phyloP scores from a whole-genome alignment of 371 early-diverging fungal species.

The Lichtheimia ornata region DNA sequence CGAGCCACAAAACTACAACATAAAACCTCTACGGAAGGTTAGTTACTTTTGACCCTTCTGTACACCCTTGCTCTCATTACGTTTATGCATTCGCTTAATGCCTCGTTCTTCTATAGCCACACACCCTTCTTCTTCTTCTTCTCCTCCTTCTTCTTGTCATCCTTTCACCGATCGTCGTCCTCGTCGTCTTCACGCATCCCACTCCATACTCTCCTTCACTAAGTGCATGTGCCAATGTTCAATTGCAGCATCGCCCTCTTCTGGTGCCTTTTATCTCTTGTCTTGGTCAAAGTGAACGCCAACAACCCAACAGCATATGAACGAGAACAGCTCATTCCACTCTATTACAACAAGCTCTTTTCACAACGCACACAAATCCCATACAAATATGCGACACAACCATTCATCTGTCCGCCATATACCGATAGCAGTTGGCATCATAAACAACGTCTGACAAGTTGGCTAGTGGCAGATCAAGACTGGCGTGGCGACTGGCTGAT shows the following conservation, averaged over 20 bases:
- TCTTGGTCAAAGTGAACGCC: not conserved
- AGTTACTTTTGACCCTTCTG: not conserved
- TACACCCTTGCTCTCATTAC: not conserved
- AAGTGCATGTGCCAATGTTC: too few species aligned
- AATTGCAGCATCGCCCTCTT: not conserved
- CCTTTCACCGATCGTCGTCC: not conserved
- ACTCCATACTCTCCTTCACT: not conserved
- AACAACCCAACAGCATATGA: constrained; percentile 18
- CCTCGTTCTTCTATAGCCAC: not conserved
- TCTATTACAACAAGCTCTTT: constrained; percentile 46
- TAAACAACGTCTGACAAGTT: constrained; percentile 14
- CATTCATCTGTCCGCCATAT: constrained; percentile 39
- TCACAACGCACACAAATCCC: constrained; percentile 40
- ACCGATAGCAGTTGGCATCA: constrained; percentile 22
- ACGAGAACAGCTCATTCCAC: constrained; percentile 33
- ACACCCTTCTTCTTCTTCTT: too few species aligned
- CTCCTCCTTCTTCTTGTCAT: not conserved
- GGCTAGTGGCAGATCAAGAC: constrained; percentile 39
- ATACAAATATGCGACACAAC: constrained; percentile 28
- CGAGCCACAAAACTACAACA: not conserved
- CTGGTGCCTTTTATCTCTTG: constrained; percentile 3
- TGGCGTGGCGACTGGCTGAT: constrained; percentile 40
- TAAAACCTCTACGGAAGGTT: not conserved
- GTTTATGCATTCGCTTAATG: not conserved
- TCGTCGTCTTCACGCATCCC: not conserved